Conservation (phyloP, 2,329 filamentous ascomycete genomes). For the Colletotrichum tropicicola region DNA sequence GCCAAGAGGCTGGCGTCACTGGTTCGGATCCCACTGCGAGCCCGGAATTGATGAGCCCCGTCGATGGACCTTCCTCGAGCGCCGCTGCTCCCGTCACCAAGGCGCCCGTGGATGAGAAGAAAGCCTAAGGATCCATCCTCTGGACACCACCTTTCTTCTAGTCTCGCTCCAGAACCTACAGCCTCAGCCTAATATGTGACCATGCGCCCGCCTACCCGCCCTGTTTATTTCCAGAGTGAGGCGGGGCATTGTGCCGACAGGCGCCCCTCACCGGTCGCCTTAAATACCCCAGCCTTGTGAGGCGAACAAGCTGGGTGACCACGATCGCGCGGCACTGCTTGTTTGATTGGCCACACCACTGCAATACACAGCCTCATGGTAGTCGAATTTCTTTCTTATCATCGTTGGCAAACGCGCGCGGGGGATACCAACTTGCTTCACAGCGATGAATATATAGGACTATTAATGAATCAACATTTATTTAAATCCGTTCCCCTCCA, state of each 20-base stretch:
- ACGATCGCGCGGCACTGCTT: neutral
- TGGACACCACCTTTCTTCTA: neutral
- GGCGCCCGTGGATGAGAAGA: conserved; percentile 22
- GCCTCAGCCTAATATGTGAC: neutral
- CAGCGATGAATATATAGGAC: conserved; percentile 1
- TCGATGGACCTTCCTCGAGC: conserved; percentile 16
- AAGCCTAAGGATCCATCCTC: neutral
- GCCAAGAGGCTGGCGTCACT: conserved; percentile 58
- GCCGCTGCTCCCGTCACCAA: conserved; percentile 8
- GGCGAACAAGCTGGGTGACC: conserved; percentile 9
- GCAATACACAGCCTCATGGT: conserved; percentile 12
- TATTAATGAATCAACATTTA: conserved; percentile 7
- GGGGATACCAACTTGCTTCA: conserved; percentile 27
- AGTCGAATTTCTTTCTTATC: neutral
- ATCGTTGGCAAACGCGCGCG: neutral
- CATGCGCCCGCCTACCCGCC: neutral
- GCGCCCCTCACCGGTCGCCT: conserved; percentile 13
- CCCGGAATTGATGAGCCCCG: conserved; percentile 24
- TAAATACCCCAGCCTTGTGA: neutral
- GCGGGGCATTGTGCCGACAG: conserved; percentile 7
- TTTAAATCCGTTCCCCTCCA: neutral
- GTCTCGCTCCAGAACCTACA: neutral
- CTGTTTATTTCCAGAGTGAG: conserved; percentile 14
- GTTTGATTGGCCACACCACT: conserved; percentile 2
- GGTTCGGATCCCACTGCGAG: conserved; percentile 35